Base-by-base conservation (phyloP, 768 basidiomycete species). In the Lactifluus rugatus region DNA sequence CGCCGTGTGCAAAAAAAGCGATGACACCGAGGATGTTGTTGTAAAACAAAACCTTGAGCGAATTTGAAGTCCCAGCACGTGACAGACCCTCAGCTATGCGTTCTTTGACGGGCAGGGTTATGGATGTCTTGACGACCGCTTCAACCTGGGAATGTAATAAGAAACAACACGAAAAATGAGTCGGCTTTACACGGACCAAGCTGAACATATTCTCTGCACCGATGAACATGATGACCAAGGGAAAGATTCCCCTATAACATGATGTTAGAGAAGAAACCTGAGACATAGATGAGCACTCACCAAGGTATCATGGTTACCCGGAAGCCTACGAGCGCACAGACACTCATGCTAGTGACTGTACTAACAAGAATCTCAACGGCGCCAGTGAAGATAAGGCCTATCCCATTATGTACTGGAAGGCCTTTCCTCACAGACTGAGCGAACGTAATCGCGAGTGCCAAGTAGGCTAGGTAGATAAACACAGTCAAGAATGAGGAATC, bases 131-230 rank as follows among this genome's bases (percentile, higher is more conserved):
- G 3, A 84, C 81, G 26, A 95, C 89, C 0, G 89, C 89, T 64
- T 91, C 88, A 13, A 91, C 87, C 90, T 84, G 69, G 56, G 61
- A 25, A 49, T 23, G n/a, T 47, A 66, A 65, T 52, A 66, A 67
- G 53, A 69, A 62, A 36, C 62, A n/a, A 36, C 7, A 36, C 60
- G 67, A 60, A 52, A 63, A 66, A 52, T 26, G 52, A 19, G 41
- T 19, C 19, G 8, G 36, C 48, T 46, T 23, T 16, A 31, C 36
- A 70, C 84, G 62, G 70, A 93, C 93, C 69, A 99, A 75, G 66
- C 85, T 88, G 69, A 93, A 90, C 94, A 98, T 97, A 66, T 97
- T 98, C 73, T 98, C 95, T 2, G 92, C 89, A 2, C 95, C 95
- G 14, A 95, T 88, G 63, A 98, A 94, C 7, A 93, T 82, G 51